These are phyloP conservation scores for Sedum album DNA, from an alignment of 164 flowering plant species.

Conservation along the genomic window DNA sequence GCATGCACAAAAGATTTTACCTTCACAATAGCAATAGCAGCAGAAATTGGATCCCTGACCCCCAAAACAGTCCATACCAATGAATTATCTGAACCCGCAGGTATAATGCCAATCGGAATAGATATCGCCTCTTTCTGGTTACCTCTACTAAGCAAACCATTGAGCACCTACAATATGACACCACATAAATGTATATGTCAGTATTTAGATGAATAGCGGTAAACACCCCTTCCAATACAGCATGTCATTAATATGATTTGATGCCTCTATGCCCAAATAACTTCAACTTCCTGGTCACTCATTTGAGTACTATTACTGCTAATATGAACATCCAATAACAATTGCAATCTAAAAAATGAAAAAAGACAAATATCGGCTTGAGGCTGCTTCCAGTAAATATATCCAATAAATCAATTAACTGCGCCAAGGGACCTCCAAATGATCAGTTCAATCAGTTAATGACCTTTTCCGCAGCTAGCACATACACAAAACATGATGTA, in stretches of 20 bases:
- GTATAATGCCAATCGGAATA: slow-evolving; percentile 93
- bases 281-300: background rate
- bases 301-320: background rate
- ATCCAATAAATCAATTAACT: background rate
- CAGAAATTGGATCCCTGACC: slow-evolving; percentile 92
- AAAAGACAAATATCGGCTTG: background rate
- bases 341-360: background rate
- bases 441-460: background rate
- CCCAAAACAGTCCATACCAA: slow-evolving; percentile 98
- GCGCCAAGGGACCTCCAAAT: background rate
- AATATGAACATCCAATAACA: background rate
- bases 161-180: slow-evolving; percentile 60
- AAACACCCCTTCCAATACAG: background rate
- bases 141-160: slow-evolving; percentile 79
- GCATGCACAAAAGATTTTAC: slow-evolving; percentile 22
- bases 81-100: slow-evolving; percentile 99
- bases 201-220: no score
- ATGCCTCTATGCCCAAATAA: no score
- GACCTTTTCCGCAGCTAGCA: background rate
- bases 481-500: background rate
- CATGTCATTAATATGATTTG: background rate
- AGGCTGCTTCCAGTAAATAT: background rate
- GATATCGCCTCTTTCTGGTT: slow-evolving; percentile 97
- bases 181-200: background rate
- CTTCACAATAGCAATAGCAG: slow-evolving; percentile 96